Base-by-base conservation (phyloP, 2,329 filamentous ascomycete genomes). In the Talaromyces amestolkiae region DNA sequence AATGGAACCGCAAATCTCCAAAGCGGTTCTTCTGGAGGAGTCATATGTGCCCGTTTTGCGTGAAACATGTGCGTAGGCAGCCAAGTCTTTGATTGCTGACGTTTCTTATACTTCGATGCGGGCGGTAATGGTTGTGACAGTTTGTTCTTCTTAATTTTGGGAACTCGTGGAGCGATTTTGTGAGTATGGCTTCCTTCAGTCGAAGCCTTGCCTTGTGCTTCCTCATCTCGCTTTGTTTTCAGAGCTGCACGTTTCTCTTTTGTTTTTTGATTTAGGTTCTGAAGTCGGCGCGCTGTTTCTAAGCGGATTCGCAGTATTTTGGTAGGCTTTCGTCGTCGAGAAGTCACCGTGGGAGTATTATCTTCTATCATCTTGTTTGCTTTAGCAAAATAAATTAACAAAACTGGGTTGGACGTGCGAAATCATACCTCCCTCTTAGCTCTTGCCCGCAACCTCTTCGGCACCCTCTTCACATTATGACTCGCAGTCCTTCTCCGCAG, bases 11-110 rank as follows among this genome's bases (percentile, higher is more conserved):
- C 87, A 77, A 97, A 97, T 47, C 93, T 86, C 95, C 95, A 99
- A n/a, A 95, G 78, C 3, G 92, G 90, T 53, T 90, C 85, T 58
- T 86, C 89, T 0, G 91, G 90, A 8, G 87, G 84, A 0, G 93
- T 93, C 91, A 99, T 96, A 67, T 86, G 90, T 24, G 95, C 92
- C 66, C 95, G 84, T 77, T 99, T 99, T 2, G 94, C 89, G 78
- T 97, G 93, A 86, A 91, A 99, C 69, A 96, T 80, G 76, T 99
- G 95, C 7, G 95, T 98, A 0, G 95, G 95, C 17, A 99, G 82
- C 92, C 94, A 97, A 2, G 91, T 93, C 81, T 98, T 98, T 76
- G 91, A 85, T 54, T 89, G 81, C 75, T 98, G 94, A 37, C 95
- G 88, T 78, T 92, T 95, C 70, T 89, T 88, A 75, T 92, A 98